These are phyloP conservation scores for Ensete glaucum DNA, from an alignment of 176 grass and related monocot species.

Conservation along the genomic window DNA sequence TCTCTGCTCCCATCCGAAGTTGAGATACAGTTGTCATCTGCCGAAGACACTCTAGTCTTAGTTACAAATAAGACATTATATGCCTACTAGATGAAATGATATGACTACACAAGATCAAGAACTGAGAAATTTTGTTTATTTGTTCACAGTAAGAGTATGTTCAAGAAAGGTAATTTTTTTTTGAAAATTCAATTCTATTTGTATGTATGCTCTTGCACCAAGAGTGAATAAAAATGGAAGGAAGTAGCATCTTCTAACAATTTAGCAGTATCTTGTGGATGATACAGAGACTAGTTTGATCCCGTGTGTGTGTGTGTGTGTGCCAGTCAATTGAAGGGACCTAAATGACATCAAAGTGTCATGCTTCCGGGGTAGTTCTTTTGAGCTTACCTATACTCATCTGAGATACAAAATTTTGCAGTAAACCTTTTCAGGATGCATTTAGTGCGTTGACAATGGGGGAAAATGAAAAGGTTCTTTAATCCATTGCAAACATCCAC, in stretches of 20 bases:
- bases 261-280: too few relatives aligned
- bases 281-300: not conserved
- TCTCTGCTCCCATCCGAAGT: constrained; percentile 49
- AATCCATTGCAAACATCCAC: not conserved
- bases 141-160: not conserved
- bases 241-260: not conserved
- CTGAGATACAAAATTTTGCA: too few relatives aligned
- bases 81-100: not conserved
- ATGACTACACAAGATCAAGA: not conserved
- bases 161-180: not conserved
- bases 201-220: not conserved
- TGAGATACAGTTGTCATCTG: constrained; percentile 79
- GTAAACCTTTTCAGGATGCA: too few relatives aligned
- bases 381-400: too few relatives aligned
- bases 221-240: not conserved
- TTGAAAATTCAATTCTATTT: not conserved
- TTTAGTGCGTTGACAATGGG: not conserved
- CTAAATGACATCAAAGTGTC: too few relatives aligned
- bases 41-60: constrained; percentile 46
- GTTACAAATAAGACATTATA: constrained; percentile 17
- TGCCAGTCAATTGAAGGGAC: not conserved
- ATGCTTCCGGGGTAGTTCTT: too few relatives aligned
- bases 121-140: not conserved
- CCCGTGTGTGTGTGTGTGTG: not conserved
- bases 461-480: not conserved